Percentiles rank a stretch among this genome's conserved stretches.
Evolutionary conservation across 768 basidiomycete genomes (phyloP).

Genomic region (Boletus vermiculosoides): DNA sequence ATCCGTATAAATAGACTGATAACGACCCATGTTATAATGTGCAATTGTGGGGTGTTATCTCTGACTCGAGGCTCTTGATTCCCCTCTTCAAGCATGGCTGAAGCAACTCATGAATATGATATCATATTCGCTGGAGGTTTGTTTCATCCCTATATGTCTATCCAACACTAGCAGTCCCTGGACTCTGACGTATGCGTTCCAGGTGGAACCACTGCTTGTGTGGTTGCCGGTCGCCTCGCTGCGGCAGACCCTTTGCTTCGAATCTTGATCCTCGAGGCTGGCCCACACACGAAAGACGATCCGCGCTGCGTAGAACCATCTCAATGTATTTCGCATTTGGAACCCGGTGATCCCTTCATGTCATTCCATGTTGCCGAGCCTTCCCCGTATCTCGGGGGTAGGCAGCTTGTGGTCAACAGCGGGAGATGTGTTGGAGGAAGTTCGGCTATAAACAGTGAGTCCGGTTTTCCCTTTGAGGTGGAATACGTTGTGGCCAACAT

Average conservation of each 20-base stretch:
- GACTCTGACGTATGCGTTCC: not conserved
- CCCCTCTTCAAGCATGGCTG: conserved; percentile 8
- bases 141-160: not conserved
- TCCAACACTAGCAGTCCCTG: not conserved
- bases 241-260: conserved; percentile 24
- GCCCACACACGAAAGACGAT: conserved; percentile 25
- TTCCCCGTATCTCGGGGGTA: conserved; percentile 13
- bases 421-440: conserved; percentile 36
- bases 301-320: conserved; percentile 24
- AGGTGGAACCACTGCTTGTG: conserved; percentile 39
- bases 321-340: conserved; percentile 20
- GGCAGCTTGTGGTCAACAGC: conserved; percentile 16
- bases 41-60: not conserved
- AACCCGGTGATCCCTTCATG: conserved; percentile 17
- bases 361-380: conserved; percentile 18
- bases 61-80: not conserved
- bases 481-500: not conserved
- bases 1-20: conserved; percentile 7
- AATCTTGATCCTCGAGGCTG: conserved; percentile 31
- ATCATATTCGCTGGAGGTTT: conserved; percentile 60
- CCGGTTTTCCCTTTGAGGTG: not conserved
- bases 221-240: conserved; percentile 32
- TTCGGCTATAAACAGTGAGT: conserved; percentile 49
- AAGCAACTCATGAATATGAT: conserved; percentile 34
- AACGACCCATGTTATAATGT: not conserved